Conservation (phyloP, 495 filamentous ascomycete species). For the Paragyromitra xinjiangensis region DNA sequence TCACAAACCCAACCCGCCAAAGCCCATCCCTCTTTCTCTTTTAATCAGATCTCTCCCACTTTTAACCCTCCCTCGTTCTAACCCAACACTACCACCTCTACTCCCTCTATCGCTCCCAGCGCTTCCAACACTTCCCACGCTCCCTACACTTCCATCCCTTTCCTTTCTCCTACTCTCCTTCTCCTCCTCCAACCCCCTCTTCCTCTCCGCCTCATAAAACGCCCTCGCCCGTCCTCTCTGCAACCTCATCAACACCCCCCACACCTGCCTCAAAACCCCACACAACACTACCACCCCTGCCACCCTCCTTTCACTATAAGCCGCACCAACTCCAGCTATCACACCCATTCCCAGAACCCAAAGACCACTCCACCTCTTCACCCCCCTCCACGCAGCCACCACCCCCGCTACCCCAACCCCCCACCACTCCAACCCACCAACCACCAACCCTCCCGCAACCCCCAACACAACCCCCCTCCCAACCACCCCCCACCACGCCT, state of each 20-base stretch:
- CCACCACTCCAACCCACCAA: background rate
- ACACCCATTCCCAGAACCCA: background rate
- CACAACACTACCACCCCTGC: background rate
- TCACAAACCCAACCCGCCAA: conserved; percentile 14
- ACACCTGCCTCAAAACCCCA: conserved; percentile 16
- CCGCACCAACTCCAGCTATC: background rate
- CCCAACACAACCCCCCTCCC: background rate
- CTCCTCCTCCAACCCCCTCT: conserved; percentile 24
- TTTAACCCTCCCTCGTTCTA: background rate
- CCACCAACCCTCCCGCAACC: background rate
- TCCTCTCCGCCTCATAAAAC: conserved; percentile 30
- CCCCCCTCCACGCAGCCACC: background rate
- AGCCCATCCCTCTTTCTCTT: background rate
- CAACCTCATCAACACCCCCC: conserved; percentile 26
- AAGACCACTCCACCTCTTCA: background rate
- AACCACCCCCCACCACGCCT: background rate
- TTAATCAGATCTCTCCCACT: background rate
- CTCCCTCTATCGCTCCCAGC: conserved; percentile 6
- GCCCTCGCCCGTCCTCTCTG: conserved; percentile 38
- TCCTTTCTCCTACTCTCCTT: conserved; percentile 12
- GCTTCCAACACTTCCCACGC: conserved; percentile 4
- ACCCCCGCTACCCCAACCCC: background rate
- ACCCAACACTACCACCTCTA: background rate
- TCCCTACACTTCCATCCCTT: conserved; percentile 15
- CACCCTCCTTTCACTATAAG: background rate